Evolutionary conservation across 352 stramenopile species (phyloP).

Genomic region (Poterioochromonas sp.): DNA sequence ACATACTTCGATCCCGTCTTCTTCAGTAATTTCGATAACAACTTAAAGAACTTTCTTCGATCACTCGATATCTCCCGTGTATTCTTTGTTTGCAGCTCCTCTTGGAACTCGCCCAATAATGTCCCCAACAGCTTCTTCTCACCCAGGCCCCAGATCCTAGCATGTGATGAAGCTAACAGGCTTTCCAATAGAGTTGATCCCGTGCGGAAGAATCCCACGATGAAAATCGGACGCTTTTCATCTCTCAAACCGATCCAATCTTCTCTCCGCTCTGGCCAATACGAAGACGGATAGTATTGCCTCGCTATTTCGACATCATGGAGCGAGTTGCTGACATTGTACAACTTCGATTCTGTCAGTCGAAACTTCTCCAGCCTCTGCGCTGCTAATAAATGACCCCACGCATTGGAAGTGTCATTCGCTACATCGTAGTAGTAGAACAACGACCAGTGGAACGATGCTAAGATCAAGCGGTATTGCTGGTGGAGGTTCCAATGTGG

Average conservation of each 20-base stretch:
- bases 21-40: conserved; percentile 15
- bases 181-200: neutral
- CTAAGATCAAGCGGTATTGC: too few species aligned
- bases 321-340: too few species aligned
- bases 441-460: too few species aligned
- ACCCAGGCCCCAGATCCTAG: conserved; percentile 5
- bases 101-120: conserved; percentile 11
- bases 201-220: conserved; percentile 12
- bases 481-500: too few species aligned
- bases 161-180: conserved; percentile 12
- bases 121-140: conserved; percentile 8
- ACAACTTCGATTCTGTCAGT: too few species aligned
- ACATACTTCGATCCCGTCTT: conserved; percentile 11
- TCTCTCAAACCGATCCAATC: neutral
- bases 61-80: conserved; percentile 10
- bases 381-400: too few species aligned
- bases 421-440: too few species aligned
- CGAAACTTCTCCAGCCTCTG: too few species aligned
- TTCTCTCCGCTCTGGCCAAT: neutral
- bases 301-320: too few species aligned
- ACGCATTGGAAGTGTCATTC: too few species aligned
- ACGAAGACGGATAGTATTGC: neutral
- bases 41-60: conserved; percentile 15
- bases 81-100: conserved; percentile 13
- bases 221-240: neutral